Base-by-base conservation (phyloP, 805 yeast species). In the Suhomyces canberraensis region DNA sequence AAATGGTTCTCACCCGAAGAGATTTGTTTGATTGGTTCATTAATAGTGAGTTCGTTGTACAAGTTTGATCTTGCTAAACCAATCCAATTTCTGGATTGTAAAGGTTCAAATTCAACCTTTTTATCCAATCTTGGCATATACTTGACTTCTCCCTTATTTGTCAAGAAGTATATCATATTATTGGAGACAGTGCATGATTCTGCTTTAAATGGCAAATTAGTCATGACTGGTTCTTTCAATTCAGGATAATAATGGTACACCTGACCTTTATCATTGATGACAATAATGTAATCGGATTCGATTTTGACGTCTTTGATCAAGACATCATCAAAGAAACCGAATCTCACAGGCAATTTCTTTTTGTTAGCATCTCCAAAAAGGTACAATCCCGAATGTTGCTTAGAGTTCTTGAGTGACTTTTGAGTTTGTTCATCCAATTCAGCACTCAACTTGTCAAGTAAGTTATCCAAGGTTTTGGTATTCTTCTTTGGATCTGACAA, bases 221-320 rank as follows among this genome's bases (percentile, higher is more conserved):
- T 35, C 34, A 42, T 31, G 16, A 47, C 51, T 39, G 65, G 56
- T 11, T 47, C 40, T 29, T 58, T 51, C 36, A 51, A 52, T 0
- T 71, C 74, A 19, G 57, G 50, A n/a, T 79, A 78, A 85, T 90
- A 87, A 52, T 83, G 84, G 37, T 78, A 79, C 21, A 88, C 68
- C 50, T 83, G 75, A 14, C 97, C 98, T 11, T 73, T 74, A 1
- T 70, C 69, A 42, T 80, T 76, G 13, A 87, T 75, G 0, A 88
- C 88, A 19, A 75, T 79, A 6, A 76, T 63, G 11, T 60, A 58
- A 36, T 54, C 60, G 4, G 68, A 69, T 16, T 71, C 65, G 2
- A 87, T 52, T 15, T 69, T 64, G 4, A 90, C 76, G 50, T 78
- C 82, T 31, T 72, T 67, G 20, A 87, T 58, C 11, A 66, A 49